Percentiles rank a stretch among this genome's conserved stretches.
Evolutionary conservation across 2,329 filamentous ascomycete species (phyloP).

Genomic region (Zasmidium citrigriseum): DNA sequence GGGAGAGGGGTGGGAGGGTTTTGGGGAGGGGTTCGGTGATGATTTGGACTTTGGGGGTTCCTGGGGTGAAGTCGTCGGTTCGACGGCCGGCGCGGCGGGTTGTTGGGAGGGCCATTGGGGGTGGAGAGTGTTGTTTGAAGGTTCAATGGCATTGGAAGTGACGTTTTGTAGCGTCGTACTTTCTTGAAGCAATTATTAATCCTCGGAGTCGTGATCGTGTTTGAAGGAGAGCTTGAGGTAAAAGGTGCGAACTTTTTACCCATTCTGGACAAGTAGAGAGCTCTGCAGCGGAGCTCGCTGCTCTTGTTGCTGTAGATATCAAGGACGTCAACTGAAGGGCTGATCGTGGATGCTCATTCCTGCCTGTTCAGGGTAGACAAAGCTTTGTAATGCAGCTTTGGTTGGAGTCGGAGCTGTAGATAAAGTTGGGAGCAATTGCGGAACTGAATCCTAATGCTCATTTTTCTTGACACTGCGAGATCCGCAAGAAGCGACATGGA

Average conservation of each 20-base stretch:
- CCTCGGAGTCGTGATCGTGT: background rate
- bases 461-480: no score
- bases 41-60: slow-evolving; percentile 17
- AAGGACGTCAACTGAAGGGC: no score
- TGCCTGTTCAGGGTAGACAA: no score
- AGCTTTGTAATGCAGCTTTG: no score
- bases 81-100: slow-evolving; percentile 35
- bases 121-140: background rate
- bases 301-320: no score
- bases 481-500: background rate
- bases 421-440: no score
- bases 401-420: no score
- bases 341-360: no score
- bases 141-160: background rate
- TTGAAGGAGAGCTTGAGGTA: background rate
- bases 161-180: no score
- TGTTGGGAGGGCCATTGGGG: slow-evolving; percentile 4
- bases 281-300: no score
- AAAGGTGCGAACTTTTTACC: background rate
- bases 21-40: slow-evolving; percentile 15
- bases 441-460: no score
- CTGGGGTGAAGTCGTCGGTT: slow-evolving; percentile 34
- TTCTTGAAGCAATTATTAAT: background rate
- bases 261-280: no score
- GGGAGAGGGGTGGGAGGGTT: slow-evolving; percentile 38